Evolutionary conservation across 805 yeast genomes (phyloP).

Genomic region (Sugiyamaella qingdaonensis): DNA sequence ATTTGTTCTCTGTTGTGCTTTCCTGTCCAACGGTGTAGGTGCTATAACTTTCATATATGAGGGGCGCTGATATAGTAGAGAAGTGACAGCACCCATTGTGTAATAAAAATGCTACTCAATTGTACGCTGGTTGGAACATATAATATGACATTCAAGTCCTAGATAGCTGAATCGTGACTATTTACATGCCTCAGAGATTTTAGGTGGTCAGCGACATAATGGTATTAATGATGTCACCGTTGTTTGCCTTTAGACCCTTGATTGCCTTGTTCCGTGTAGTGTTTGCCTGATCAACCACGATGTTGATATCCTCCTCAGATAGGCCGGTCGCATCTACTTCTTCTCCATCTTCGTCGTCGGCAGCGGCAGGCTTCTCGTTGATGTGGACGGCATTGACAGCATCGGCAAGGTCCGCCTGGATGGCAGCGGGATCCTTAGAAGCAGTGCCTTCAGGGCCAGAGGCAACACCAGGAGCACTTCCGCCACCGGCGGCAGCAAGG

Average conservation of each 20-base stretch:
- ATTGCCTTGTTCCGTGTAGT: constrained; percentile 87
- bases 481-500: constrained; percentile 49
- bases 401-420: constrained; percentile 29
- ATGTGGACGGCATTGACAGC: constrained; percentile 28
- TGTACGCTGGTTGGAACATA: too few species aligned
- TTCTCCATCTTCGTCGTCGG: constrained; percentile 59
- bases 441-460: constrained; percentile 44
- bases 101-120: too few species aligned
- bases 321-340: constrained; percentile 84
- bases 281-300: constrained; percentile 88
- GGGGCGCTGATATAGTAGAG: too few species aligned
- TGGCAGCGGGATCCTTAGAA: constrained; percentile 27
- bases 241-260: constrained; percentile 81
- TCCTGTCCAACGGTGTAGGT: too few species aligned
- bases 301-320: constrained; percentile 73
- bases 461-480: constrained; percentile 32
- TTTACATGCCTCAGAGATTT: neutral
- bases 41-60: too few species aligned
- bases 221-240: constrained; percentile 94
- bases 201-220: constrained; percentile 58
- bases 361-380: constrained; percentile 41
- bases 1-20: neutral
- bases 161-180: neutral
- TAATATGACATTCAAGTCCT: too few species aligned
- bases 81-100: too few species aligned